Evolutionary conservation across 371 early-diverging fungal species (phyloP), one percentile per base, ranked within the genome.

Genomic region (Mortierella sp.): DNA sequence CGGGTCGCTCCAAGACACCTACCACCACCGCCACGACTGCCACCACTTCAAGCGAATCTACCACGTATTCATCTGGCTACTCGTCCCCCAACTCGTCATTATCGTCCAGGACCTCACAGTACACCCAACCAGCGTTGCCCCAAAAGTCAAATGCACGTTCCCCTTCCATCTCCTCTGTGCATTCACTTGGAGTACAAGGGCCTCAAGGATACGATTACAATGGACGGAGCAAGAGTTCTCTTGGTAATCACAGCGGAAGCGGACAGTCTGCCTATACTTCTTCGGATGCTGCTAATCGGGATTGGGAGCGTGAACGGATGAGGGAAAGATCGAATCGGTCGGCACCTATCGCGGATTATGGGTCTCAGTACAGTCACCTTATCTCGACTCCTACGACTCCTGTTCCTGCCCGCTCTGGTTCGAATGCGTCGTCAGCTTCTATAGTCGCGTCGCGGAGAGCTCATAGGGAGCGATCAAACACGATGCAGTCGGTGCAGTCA

Each of bases 71-170:
- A 38, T 24, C 42, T 3, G 21, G 42, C 19, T 42, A 42, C 68
- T 68, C 68, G 24, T 68, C 42, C 8, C 68, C 68, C 10, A 50
- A 70, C 26, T 38, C 76, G 1, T 31, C 76, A 70, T 76, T 52
- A n/a, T 21, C 72, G 5, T 70, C 72, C 24, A 68, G 80, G 50
- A n/a, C 57, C 11, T 80, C 76, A 24, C 80, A 72, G 24, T 44
- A 77, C 7, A 55, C 34, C 11, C 76, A 73, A 14, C 81, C 81
- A 34, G 73, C 73, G 26, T 28, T 80, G 58, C 81, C 81, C 13
- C 76, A 54, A 63, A 80, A 80, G 52, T 80, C 81, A 1, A 80
- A 70, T 19, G 81, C 81, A 3, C 81, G 81, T 31, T 73, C 63
- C 14, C 81, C 76, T 1, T 80, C 81, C 0, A 55, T 80, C 19